Conservation (phyloP, 306 rosid genomes). For the Coriaria nepalensis region DNA sequence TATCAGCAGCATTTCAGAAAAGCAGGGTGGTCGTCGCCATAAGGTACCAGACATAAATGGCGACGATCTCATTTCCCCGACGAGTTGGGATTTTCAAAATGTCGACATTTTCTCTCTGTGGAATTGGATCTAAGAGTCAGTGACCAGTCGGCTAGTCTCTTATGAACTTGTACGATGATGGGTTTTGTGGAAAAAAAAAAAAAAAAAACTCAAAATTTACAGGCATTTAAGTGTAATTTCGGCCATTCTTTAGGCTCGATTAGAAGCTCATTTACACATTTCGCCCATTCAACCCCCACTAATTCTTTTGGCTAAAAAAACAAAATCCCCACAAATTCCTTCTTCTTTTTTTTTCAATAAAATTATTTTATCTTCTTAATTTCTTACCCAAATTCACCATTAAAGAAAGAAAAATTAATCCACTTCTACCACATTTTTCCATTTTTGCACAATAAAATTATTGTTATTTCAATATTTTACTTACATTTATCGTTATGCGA, state of each 20-base stretch:
- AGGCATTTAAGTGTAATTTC: slow-evolving; percentile 91
- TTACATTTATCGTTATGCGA: too few relatives aligned
- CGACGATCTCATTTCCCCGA: slow-evolving; percentile 72
- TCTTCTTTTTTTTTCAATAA: too few relatives aligned
- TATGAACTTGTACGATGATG: slow-evolving; percentile 59
- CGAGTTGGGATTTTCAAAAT: slow-evolving; percentile 58
- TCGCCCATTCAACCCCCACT: too few relatives aligned
- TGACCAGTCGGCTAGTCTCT: slow-evolving; percentile 41
- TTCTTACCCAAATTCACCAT: too few relatives aligned
- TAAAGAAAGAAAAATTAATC: too few relatives aligned
- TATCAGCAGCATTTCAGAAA: slow-evolving; percentile 73
- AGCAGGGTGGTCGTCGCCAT: slow-evolving; percentile 67
- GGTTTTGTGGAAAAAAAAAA: slow-evolving; percentile 79
- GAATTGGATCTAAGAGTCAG: slow-evolving; percentile 35
- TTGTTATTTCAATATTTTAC: too few relatives aligned
- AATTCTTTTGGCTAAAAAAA: too few relatives aligned
- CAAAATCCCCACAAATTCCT: too few relatives aligned
- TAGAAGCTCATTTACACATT: slow-evolving; percentile 5
- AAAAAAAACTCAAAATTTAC: slow-evolving; percentile 72
- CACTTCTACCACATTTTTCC: too few relatives aligned
- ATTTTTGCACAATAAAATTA: too few relatives aligned
- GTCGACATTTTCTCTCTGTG: slow-evolving; percentile 70
- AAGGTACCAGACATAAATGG: slow-evolving; percentile 59
- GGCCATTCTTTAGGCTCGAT: too few relatives aligned
- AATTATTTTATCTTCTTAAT: too few relatives aligned